phyloP scores from a whole-genome alignment of 495 filamentous ascomycete species.

The Daldinia childiae region DNA sequence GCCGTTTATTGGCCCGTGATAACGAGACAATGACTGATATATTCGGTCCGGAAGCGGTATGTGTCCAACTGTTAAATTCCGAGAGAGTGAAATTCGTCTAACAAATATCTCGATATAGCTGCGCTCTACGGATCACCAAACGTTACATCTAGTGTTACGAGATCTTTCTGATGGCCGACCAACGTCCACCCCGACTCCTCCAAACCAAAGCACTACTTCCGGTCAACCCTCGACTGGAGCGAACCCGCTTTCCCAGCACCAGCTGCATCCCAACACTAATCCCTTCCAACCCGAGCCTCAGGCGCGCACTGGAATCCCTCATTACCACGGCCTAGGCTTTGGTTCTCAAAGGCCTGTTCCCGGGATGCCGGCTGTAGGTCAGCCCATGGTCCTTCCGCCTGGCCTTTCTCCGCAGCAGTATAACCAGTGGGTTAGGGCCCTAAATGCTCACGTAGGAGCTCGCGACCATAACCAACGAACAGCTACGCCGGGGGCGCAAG shows the following conservation, averaged over 20 bases:
- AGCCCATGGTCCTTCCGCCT: constrained; percentile 27
- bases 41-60: constrained; percentile 65
- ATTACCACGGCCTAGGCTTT: constrained; percentile 24
- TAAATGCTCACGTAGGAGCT: constrained; percentile 28
- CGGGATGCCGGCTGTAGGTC: constrained; percentile 17
- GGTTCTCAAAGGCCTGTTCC: constrained; percentile 38
- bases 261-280: constrained; percentile 21
- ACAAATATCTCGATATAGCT: constrained; percentile 50
- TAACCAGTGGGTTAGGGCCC: constrained; percentile 38
- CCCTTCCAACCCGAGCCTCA: constrained; percentile 29
- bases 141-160: constrained; percentile 72
- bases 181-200: constrained; percentile 41
- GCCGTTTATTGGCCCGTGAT: constrained; percentile 65
- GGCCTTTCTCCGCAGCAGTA: constrained; percentile 36
- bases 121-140: constrained; percentile 55
- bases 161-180: constrained; percentile 47
- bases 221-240: constrained; percentile 5
- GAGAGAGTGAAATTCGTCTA: not conserved
- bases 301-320: constrained; percentile 20
- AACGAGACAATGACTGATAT: constrained; percentile 65
- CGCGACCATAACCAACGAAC: constrained; percentile 22
- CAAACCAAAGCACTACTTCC: constrained; percentile 32
- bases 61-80: constrained; percentile 35
- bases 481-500: constrained; percentile 10
- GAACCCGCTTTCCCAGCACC: constrained; percentile 29